Percentiles rank a stretch among this genome's conserved stretches.
phyloP scores from a whole-genome alignment of 352 stramenopile genomes.

The Pythium oligandrum region DNA sequence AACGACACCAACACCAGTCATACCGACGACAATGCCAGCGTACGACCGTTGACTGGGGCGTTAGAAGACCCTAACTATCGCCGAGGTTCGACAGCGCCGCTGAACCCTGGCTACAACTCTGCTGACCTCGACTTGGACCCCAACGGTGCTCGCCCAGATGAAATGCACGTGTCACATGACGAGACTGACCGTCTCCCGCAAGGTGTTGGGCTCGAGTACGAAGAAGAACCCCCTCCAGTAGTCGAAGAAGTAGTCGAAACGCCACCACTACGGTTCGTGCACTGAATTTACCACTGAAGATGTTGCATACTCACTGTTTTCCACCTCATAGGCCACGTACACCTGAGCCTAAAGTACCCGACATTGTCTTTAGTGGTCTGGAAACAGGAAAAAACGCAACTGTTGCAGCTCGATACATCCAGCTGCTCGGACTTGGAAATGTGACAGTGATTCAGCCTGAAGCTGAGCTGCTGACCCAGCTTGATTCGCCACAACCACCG shows the following conservation, averaged over 20 bases:
- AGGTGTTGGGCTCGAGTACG: slow-evolving; percentile 42
- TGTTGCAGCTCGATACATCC: slow-evolving; percentile 61
- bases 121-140: slow-evolving; percentile 4
- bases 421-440: slow-evolving; percentile 57
- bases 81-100: no score
- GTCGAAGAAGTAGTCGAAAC: not conserved
- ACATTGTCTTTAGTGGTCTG: slow-evolving; percentile 52
- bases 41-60: no score
- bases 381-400: slow-evolving; percentile 30
- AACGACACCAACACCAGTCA: no score
- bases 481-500: slow-evolving; percentile 25
- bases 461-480: slow-evolving; percentile 26
- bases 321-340: slow-evolving; percentile 9
- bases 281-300: not conserved
- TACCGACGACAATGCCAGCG: no score
- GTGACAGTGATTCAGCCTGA: slow-evolving; percentile 34
- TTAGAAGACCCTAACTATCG: no score
- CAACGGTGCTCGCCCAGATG: not conserved
- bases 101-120: no score
- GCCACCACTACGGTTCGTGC: slow-evolving; percentile 5
- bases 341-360: slow-evolving; percentile 46
- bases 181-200: slow-evolving; percentile 23
- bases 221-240: slow-evolving; percentile 14
- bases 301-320: not conserved
- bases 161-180: slow-evolving; percentile 13